phyloP scores from a whole-genome alignment of 805 yeast species.

The Gaillardinia entomophila region DNA sequence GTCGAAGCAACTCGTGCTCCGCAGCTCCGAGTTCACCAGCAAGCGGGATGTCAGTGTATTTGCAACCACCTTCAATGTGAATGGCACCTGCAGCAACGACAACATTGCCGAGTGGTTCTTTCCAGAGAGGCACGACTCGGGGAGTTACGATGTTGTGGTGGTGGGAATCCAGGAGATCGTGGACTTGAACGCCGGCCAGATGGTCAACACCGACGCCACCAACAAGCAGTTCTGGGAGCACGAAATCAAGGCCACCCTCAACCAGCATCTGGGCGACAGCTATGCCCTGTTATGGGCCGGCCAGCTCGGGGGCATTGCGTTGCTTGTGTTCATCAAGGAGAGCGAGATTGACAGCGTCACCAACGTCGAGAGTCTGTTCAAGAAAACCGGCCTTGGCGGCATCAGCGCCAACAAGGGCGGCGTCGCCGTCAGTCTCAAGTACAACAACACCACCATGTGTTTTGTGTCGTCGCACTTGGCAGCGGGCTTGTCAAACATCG shows the following conservation, averaged over 20 bases:
- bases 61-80: conserved; percentile 51
- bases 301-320: conserved; percentile 80
- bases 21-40: conserved; percentile 35
- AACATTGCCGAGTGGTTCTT: conserved; percentile 40
- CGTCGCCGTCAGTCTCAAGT: conserved; percentile 60
- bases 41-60: conserved; percentile 36
- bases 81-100: conserved; percentile 42
- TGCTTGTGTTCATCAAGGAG: conserved; percentile 62
- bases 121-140: conserved; percentile 30
- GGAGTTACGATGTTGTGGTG: conserved; percentile 60
- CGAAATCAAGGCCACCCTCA: conserved; percentile 47
- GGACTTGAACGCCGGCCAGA: conserved; percentile 77
- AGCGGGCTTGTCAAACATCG: conserved; percentile 79
- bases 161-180: conserved; percentile 87
- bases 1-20: conserved; percentile 32
- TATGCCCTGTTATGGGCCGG: conserved; percentile 64
- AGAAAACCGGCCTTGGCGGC: conserved; percentile 93
- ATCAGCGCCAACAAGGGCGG: conserved; percentile 82
- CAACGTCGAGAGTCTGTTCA: conserved; percentile 63
- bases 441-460: conserved; percentile 67
- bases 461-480: conserved; percentile 86
- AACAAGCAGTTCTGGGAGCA: conserved; percentile 62
- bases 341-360: conserved; percentile 46
- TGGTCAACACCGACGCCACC: conserved; percentile 68
- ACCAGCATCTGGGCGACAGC: conserved; percentile 22